phyloP scores from a whole-genome alignment of 2,329 filamentous ascomycete genomes.

The Chlorencoelia australis region DNA sequence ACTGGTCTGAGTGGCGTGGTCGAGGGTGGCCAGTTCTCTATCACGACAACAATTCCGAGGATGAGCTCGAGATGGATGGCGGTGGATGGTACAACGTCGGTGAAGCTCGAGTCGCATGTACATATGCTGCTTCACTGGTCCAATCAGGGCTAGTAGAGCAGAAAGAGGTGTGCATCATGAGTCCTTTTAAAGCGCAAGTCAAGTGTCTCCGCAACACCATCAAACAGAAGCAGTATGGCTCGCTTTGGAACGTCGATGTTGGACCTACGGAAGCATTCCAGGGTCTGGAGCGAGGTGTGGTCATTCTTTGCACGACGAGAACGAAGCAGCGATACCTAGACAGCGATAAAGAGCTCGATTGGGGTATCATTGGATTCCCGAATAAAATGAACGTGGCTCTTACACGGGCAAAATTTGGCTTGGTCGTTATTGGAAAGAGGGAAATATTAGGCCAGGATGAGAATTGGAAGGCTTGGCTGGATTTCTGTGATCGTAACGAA shows the following conservation, averaged over 20 bases:
- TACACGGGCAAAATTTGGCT: no score
- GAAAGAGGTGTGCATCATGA: conserved; percentile 16
- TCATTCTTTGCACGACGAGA: conserved; percentile 15
- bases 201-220: conserved; percentile 8
- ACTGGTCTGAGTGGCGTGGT: conserved; percentile 12
- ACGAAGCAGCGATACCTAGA: conserved; percentile 10
- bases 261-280: conserved; percentile 15
- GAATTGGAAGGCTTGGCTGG: no score
- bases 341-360: conserved; percentile 8
- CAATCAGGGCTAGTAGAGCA: conserved; percentile 7
- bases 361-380: conserved; percentile 13
- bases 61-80: conserved; percentile 10
- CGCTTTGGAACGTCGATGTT: conserved; percentile 12
- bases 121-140: conserved; percentile 9
- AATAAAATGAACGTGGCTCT: no score
- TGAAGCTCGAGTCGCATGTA: conserved; percentile 11
- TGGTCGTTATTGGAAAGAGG: no score
- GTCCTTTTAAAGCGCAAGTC: conserved; percentile 16
- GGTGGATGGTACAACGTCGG: conserved; percentile 14
- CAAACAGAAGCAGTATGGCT: conserved; percentile 2
- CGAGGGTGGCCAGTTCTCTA: conserved; percentile 13
- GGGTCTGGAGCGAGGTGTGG: conserved; percentile 12
- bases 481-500: no score
- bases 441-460: no score
- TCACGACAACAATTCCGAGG: conserved; percentile 10